Conservation (phyloP, 176 grass and related monocot species). For the Areca catechu region DNA sequence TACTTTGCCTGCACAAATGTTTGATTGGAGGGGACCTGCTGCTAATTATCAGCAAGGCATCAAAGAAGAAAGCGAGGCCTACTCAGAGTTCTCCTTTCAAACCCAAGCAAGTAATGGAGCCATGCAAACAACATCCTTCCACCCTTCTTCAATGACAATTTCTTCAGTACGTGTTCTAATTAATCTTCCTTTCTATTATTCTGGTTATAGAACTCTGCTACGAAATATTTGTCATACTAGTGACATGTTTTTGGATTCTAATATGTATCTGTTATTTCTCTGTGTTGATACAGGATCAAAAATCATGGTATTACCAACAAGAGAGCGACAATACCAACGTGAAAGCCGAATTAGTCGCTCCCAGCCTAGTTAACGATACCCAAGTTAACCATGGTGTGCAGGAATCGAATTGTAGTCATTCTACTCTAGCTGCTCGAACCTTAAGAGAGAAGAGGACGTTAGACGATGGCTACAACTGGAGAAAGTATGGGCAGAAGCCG, state of each 20-base stretch:
- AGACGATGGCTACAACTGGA: conserved; percentile 34
- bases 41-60: conserved; percentile 17
- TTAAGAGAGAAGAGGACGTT: conserved; percentile 12
- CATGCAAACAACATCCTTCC: conserved; percentile 13
- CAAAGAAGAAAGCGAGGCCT: conserved; percentile 17
- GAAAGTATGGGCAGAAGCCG: conserved; percentile 41
- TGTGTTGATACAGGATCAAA: conserved; percentile 17
- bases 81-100: conserved; percentile 23
- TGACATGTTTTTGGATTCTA: too few species aligned
- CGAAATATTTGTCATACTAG: too few species aligned
- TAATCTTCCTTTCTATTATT: neutral
- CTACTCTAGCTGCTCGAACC: conserved; percentile 12
- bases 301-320: conserved; percentile 21
- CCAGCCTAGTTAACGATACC: neutral
- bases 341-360: neutral
- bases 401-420: neutral
- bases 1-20: conserved; percentile 12
- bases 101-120: conserved; percentile 6
- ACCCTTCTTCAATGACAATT: conserved; percentile 12
- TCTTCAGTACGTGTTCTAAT: conserved; percentile 5
- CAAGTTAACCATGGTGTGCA: neutral
- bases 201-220: too few species aligned
- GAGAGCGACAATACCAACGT: neutral
- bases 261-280: neutral
- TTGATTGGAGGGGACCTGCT: conserved; percentile 25